These are phyloP conservation scores for Coriaria nepalensis DNA, from an alignment of 306 rosid genomes.

Conservation along the genomic window DNA sequence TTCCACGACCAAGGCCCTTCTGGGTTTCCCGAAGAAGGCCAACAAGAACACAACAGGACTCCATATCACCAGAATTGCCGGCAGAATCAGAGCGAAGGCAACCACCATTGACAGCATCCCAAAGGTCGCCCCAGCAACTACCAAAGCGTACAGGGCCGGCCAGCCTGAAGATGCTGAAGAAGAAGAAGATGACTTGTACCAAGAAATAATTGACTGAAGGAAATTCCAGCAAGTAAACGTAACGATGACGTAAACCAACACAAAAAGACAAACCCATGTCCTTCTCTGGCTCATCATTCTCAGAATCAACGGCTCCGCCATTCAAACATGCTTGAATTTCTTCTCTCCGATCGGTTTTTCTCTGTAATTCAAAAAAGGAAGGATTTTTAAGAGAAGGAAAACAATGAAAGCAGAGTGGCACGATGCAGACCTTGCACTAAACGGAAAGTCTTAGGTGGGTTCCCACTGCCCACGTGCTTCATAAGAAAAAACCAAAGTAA, in stretches of 20 bases:
- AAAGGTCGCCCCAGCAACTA: constrained; percentile 65
- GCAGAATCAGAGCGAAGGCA: constrained; percentile 60
- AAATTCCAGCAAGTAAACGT: constrained; percentile 12
- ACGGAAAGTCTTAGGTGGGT: too few species aligned
- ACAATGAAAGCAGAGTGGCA: too few species aligned
- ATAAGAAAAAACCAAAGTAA: too few species aligned
- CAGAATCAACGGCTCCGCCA: constrained; percentile 2
- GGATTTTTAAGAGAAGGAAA: too few species aligned
- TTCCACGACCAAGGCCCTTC: constrained; percentile 53
- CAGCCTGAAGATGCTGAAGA: constrained; percentile 32
- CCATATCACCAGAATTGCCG: constrained; percentile 80
- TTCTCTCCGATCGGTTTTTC: too few species aligned
- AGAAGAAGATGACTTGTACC: constrained; percentile 6
- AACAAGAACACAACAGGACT: constrained; percentile 64
- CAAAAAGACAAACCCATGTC: constrained; percentile 16
- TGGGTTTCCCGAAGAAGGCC: constrained; percentile 85
- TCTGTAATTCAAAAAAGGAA: too few species aligned
- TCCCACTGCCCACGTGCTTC: too few species aligned
- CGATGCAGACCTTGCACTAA: too few species aligned
- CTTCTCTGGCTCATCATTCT: constrained; percentile 15
- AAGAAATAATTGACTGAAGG: constrained; percentile 10
- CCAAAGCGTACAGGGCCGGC: constrained; percentile 81
- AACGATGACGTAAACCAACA: constrained; percentile 8
- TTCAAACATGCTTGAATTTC: too few species aligned
- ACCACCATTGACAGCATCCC: constrained; percentile 79